A percentile compares a stretch with the other conserved stretches of the same genome.
phyloP scores from a whole-genome alignment of 163 green algal species.

The Prototheca cutis region DNA sequence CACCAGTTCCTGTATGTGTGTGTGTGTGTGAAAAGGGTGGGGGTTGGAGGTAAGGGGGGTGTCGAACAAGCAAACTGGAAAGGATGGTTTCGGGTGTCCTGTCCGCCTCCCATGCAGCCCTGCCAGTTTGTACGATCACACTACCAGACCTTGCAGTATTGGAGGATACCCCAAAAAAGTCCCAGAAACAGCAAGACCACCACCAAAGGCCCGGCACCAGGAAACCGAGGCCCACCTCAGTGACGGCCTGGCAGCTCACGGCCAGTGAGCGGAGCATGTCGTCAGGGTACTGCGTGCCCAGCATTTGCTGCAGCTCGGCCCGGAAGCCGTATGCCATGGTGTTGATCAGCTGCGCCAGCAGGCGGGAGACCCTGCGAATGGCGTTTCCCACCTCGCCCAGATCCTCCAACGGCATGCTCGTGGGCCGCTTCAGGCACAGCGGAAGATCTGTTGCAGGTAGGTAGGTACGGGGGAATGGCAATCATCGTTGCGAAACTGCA shows the following conservation, averaged over 20 bases:
- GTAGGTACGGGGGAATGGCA: too few species aligned
- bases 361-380: conserved; percentile 2
- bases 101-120: too few species aligned
- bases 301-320: conserved; percentile 1
- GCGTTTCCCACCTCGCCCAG: background rate
- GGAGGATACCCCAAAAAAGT: too few species aligned
- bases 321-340: conserved; percentile 1
- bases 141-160: too few species aligned
- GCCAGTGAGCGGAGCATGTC: background rate
- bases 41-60: too few species aligned
- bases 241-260: background rate
- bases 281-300: conserved; percentile 3
- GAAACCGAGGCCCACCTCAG: background rate
- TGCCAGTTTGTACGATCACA: too few species aligned
- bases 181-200: too few species aligned
- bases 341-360: conserved; percentile 1
- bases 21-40: too few species aligned
- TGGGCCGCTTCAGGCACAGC: background rate
- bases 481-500: too few species aligned
- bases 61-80: too few species aligned
- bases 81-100: too few species aligned
- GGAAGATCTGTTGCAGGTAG: background rate
- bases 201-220: too few species aligned
- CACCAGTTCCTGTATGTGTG: background rate
- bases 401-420: background rate